Percentiles rank a stretch among this genome's conserved stretches.
Evolutionary conservation across 2,329 filamentous ascomycete genomes (phyloP).

Genomic region (Chalaropsis ovoidea): DNA sequence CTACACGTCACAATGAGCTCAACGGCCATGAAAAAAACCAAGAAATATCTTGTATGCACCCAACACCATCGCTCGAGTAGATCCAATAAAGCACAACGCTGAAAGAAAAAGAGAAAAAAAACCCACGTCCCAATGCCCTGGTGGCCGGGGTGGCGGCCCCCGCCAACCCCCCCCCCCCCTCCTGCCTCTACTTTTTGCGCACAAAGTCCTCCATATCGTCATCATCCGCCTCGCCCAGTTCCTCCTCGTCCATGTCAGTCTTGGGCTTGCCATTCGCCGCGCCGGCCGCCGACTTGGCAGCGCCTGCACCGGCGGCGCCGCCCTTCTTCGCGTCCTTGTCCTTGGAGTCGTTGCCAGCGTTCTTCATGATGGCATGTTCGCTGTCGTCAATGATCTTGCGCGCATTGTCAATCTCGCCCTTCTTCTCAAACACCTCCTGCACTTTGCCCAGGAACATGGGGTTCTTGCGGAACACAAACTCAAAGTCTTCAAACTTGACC

Average conservation of each 20-base stretch:
- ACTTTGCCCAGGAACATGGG: slow-evolving; percentile 79
- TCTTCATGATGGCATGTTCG: slow-evolving; percentile 49
- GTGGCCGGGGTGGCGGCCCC: no score
- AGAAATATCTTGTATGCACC: not conserved
- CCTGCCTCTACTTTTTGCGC: slow-evolving; percentile 32
- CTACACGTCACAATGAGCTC: no score
- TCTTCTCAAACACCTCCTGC: slow-evolving; percentile 78
- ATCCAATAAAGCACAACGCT: slow-evolving; percentile 3
- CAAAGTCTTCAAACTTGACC: slow-evolving; percentile 96
- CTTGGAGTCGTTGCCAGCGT: slow-evolving; percentile 39
- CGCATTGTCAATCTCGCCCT: slow-evolving; percentile 73
- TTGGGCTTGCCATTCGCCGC: slow-evolving; percentile 14
- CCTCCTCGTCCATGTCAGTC: slow-evolving; percentile 38
- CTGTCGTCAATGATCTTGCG: slow-evolving; percentile 65
- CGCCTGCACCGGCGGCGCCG: slow-evolving; percentile 26
- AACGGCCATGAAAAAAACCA: not conserved
- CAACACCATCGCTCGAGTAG: slow-evolving; percentile 13
- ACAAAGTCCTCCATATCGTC: slow-evolving; percentile 37
- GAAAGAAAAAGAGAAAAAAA: not conserved
- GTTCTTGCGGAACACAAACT: slow-evolving; percentile 82
- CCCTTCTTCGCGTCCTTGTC: slow-evolving; percentile 29
- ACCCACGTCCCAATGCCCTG: not conserved
- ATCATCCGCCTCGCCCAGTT: slow-evolving; percentile 44
- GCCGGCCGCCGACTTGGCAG: slow-evolving; percentile 22
- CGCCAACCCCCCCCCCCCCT: not conserved